These are phyloP conservation scores for Hermanozyma aechmeae DNA, from an alignment of 805 yeast genomes.

Conservation along the genomic window DNA sequence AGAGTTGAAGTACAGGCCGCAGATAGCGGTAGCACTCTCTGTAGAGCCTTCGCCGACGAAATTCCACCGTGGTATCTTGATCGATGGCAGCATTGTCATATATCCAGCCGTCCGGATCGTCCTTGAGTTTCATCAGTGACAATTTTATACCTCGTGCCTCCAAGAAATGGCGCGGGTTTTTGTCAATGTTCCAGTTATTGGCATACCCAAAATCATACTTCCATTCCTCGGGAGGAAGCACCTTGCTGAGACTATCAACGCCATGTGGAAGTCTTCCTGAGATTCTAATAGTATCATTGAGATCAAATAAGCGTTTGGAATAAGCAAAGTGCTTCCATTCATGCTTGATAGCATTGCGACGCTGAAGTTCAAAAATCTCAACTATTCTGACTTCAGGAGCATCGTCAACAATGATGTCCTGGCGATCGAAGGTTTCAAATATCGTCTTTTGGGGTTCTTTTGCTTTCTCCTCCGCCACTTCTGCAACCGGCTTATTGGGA, in stretches of 20 bases:
- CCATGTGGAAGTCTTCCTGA: slow-evolving; percentile 59
- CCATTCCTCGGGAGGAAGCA: slow-evolving; percentile 70
- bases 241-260: slow-evolving; percentile 40
- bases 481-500: slow-evolving; percentile 19
- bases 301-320: slow-evolving; percentile 47
- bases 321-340: slow-evolving; percentile 32
- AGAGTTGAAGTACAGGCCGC: slow-evolving; percentile 4
- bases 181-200: slow-evolving; percentile 59
- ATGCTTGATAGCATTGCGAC: neutral
- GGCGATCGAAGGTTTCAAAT: slow-evolving; percentile 26
- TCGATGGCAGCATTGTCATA: slow-evolving; percentile 23
- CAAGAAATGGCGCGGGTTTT: slow-evolving; percentile 44
- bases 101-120: slow-evolving; percentile 42
- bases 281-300: slow-evolving; percentile 28
- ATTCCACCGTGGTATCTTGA: slow-evolving; percentile 33
- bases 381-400: slow-evolving; percentile 25
- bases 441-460: slow-evolving; percentile 1
- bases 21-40: slow-evolving; percentile 43
- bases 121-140: slow-evolving; percentile 14
- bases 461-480: slow-evolving; percentile 4
- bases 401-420: slow-evolving; percentile 62
- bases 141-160: slow-evolving; percentile 26
- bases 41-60: slow-evolving; percentile 48
- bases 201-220: slow-evolving; percentile 44
- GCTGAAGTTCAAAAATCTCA: neutral